These are phyloP conservation scores for Penicillium olsonii DNA, from an alignment of 2,329 filamentous ascomycete genomes.

Conservation along the genomic window DNA sequence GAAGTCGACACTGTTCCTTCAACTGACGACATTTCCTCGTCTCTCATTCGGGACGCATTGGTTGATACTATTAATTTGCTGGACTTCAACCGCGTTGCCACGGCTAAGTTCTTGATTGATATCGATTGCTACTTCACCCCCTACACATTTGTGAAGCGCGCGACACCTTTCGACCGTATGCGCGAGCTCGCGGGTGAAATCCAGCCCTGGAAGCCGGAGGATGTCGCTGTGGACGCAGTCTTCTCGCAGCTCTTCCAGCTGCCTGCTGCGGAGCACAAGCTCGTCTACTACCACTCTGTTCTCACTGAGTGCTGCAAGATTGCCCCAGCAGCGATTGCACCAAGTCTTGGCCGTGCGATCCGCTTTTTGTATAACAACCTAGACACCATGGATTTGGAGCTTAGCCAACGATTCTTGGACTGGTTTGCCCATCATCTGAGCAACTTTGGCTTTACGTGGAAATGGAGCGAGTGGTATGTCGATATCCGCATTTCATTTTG, in stretches of 20 bases:
- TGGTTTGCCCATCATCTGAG: conserved; percentile 98
- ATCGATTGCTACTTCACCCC: conserved; percentile 92
- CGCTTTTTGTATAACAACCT: conserved; percentile 84
- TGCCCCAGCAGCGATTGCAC: conserved; percentile 92
- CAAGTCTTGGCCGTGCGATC: conserved; percentile 89
- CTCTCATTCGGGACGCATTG: conserved; percentile 79
- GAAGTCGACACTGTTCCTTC: conserved; percentile 87
- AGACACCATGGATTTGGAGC: conserved; percentile 80
- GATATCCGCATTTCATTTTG: not conserved
- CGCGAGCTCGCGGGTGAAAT: conserved; percentile 63
- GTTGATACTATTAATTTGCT: conserved; percentile 92
- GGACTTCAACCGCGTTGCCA: conserved; percentile 85
- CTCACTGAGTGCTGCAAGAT: conserved; percentile 96
- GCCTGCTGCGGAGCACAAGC: conserved; percentile 83
- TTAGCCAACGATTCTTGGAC: conserved; percentile 85
- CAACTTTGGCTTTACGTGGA: conserved; percentile 99
- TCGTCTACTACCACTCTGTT: conserved; percentile 94
- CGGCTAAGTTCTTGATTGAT: conserved; percentile 87
- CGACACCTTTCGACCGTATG: conserved; percentile 87
- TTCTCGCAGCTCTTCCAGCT: conserved; percentile 94
- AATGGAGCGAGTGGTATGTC: conserved; percentile 90
- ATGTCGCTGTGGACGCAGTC: conserved; percentile 94
- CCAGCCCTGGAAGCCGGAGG: conserved; percentile 94
- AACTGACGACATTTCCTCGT: conserved; percentile 73
- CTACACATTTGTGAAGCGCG: conserved; percentile 88